Conservation (phyloP, 2,329 filamentous ascomycete species). For the Ophiostoma populinum region DNA sequence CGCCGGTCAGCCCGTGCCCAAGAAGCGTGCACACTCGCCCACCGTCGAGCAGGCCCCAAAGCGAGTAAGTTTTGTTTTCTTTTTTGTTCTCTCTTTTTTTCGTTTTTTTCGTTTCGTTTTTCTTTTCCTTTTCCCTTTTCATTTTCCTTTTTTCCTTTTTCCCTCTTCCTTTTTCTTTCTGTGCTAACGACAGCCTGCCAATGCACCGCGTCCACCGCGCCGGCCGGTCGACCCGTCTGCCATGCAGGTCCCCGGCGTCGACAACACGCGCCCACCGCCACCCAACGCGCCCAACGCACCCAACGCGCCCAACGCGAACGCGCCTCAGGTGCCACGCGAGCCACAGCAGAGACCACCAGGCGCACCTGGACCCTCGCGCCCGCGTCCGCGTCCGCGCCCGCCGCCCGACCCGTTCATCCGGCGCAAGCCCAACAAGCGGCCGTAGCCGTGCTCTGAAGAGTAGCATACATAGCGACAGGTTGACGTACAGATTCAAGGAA, state of each 20-base stretch:
- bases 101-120: too few relatives aligned
- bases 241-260: slow-evolving; percentile 32
- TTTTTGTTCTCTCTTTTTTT: too few relatives aligned
- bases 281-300: slow-evolving; percentile 1
- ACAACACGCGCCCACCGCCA: slow-evolving; percentile 13
- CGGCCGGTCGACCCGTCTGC: slow-evolving; percentile 29
- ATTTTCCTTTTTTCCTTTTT: too few relatives aligned
- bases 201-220: slow-evolving; percentile 9
- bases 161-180: neutral
- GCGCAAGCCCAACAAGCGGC: slow-evolving; percentile 8
- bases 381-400: slow-evolving; percentile 20
- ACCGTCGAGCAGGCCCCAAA: slow-evolving; percentile 19
- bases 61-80: slow-evolving; percentile 19
- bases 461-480: too few relatives aligned
- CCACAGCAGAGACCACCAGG: neutral
- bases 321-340: neutral
- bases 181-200: neutral
- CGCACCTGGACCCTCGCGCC: slow-evolving; percentile 4
- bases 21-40: slow-evolving; percentile 23
- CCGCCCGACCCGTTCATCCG: slow-evolving; percentile 29
- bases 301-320: slow-evolving; percentile 3
- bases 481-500: too few relatives aligned
- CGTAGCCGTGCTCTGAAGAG: neutral
- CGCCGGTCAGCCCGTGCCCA: slow-evolving; percentile 17
- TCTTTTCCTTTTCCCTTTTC: too few relatives aligned